A percentile compares a stretch with the other conserved stretches of the same genome.
Evolutionary conservation across 352 stramenopile genomes (phyloP).

Genomic region (Discostella stelligera): DNA sequence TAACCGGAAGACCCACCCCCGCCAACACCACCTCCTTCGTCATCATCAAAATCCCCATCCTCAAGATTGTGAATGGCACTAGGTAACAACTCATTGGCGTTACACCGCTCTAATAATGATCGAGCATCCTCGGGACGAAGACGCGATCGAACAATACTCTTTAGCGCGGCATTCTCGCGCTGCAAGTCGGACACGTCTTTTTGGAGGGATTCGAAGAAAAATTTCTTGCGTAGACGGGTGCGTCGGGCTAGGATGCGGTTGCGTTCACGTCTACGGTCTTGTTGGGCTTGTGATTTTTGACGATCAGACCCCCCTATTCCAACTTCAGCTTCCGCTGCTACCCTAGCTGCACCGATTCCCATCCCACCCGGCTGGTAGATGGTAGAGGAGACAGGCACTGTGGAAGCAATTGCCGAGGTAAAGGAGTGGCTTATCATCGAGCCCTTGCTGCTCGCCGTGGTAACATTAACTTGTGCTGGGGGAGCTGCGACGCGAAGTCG

Average conservation of each 20-base stretch:
- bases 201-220: conserved; percentile 86
- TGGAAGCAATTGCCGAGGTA: conserved; percentile 4
- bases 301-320: not conserved
- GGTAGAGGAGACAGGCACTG: not conserved
- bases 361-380: not conserved
- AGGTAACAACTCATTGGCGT: conserved; percentile 63
- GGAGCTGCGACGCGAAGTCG: conserved; percentile 35
- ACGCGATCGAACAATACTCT: conserved; percentile 70
- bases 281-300: conserved; percentile 84
- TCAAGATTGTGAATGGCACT: conserved; percentile 52
- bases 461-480: not conserved
- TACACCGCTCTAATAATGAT: conserved; percentile 61
- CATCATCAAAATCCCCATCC: conserved; percentile 27
- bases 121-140: conserved; percentile 48
- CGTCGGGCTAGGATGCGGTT: conserved; percentile 85
- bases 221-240: conserved; percentile 88
- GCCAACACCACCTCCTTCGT: not conserved
- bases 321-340: conserved; percentile 7
- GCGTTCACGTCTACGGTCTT: conserved; percentile 81
- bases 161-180: conserved; percentile 79
- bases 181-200: conserved; percentile 83
- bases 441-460: conserved; percentile 1
- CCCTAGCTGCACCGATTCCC: not conserved
- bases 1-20: conserved; percentile 16
- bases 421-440: conserved; percentile 13